phyloP scores from a whole-genome alignment of 495 filamentous ascomycete species.

The Aspergillus egyptiacus region DNA sequence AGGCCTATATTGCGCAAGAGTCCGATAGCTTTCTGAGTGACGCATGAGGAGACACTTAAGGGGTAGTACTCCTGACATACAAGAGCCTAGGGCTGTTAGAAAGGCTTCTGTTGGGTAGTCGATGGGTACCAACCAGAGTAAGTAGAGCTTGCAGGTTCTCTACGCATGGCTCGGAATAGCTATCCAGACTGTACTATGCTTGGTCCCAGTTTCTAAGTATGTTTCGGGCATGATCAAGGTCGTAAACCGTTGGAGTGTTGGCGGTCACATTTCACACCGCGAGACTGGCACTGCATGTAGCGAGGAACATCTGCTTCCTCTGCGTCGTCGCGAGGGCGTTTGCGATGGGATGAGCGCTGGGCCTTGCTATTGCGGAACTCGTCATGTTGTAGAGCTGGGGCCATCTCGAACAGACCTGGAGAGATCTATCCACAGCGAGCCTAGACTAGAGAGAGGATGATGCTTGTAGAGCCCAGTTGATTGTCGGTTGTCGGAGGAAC shows the following conservation, averaged over 20 bases:
- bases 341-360: not conserved
- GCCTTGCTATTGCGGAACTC: too few relatives aligned
- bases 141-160: not conserved
- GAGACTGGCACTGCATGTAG: not conserved
- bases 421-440: too few relatives aligned
- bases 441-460: too few relatives aligned
- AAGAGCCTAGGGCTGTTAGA: not conserved
- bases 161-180: not conserved
- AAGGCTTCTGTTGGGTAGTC: not conserved
- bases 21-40: not conserved
- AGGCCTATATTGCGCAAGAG: not conserved
- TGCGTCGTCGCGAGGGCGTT: not conserved
- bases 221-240: not conserved
- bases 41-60: not conserved
- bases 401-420: too few relatives aligned
- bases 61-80: not conserved
- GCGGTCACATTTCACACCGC: conserved; percentile 2
- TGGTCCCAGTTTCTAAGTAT: not conserved
- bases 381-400: too few relatives aligned
- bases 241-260: conserved; percentile 1
- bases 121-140: not conserved
- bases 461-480: too few relatives aligned
- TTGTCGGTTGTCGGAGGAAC: too few relatives aligned
- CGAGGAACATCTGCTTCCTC: not conserved
- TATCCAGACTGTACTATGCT: not conserved